Base-by-base conservation (phyloP, 2,329 filamentous ascomycete genomes). In the Davidsoniella eucalypti region DNA sequence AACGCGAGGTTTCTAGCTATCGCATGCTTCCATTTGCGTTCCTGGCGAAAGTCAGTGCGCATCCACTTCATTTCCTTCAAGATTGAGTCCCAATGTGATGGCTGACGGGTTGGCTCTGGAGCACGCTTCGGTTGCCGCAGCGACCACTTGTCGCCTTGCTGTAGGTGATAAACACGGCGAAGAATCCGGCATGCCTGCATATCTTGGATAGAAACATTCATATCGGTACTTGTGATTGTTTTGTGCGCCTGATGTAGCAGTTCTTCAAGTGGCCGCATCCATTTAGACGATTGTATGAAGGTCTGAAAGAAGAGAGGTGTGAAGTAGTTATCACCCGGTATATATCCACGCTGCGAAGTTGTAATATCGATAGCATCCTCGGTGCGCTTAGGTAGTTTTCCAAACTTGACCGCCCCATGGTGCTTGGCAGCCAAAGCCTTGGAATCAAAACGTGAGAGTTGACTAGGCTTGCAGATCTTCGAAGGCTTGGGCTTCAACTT, bases 21-120 rank as follows among this genome's bases (percentile, higher is more conserved):
- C 2, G 83, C 76, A 60, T 78, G 80, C 66, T 95, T 96, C 87
- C 88, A 94, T 62, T 94, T 94, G 39, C 87, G 72, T 63, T 96
- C 92, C 64, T 95, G 86, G 47, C 84, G 76, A 60, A 95, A 96
- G 64, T 98, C 92, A 1, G 87, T 95, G 47, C 88, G 78, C 86
- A 98, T 93, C 90, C 90, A 96, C 63, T 88, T 94, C 76, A 90
- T 86, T 67, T 98, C 88, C 57, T 87, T 76, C 29, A 98, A 68
- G 50, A 96, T 64, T 48, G 90, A 74, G 65, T 98, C 92, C 76
- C 82, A 85, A 57, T 96, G 90, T 2, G 82, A 80, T 1, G 77
- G 73, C 16, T 81, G 82, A 37, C 87, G 77, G 3, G 76, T 72
- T 4, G 90, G 88, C 63, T 98, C 92, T 1, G 80, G 73, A 38